phyloP scores from a whole-genome alignment of 805 yeast genomes.

The Candida succiphila region DNA sequence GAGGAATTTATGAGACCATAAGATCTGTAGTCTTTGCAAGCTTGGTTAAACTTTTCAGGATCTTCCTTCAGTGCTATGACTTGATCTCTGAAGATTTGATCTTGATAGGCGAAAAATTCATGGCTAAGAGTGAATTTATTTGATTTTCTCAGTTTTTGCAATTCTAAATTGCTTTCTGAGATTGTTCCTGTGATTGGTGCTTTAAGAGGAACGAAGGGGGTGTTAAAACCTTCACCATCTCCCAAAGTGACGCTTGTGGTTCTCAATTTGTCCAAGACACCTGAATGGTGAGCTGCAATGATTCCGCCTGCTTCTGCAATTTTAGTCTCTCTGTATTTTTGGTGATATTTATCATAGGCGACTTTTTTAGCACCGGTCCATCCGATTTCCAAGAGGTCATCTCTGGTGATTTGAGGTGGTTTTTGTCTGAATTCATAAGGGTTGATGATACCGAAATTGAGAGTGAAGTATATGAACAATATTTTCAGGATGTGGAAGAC shows the following conservation, averaged over 20 bases:
- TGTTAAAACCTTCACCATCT: conserved; percentile 78
- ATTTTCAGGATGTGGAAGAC: conserved; percentile 60
- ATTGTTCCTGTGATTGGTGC: conserved; percentile 8
- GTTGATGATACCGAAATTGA: conserved; percentile 69
- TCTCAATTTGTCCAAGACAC: conserved; percentile 50
- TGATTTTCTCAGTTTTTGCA: conserved; percentile 22
- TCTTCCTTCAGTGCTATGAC: conserved; percentile 19
- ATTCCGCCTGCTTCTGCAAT: conserved; percentile 66
- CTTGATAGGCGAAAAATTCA: conserved; percentile 43
- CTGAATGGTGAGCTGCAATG: conserved; percentile 65
- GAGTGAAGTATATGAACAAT: conserved; percentile 39
- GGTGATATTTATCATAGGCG: conserved; percentile 59
- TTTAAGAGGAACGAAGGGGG: conserved; percentile 17
- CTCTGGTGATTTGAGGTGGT: conserved; percentile 30
- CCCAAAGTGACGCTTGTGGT: conserved; percentile 52
- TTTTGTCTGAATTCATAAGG: conserved; percentile 49
- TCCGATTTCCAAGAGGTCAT: conserved; percentile 57
- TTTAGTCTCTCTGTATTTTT: conserved; percentile 51
- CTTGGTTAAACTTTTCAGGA: conserved; percentile 24
- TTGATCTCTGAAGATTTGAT: conserved; percentile 34
- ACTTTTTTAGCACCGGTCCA: conserved; percentile 93
- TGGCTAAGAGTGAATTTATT: conserved; percentile 45
- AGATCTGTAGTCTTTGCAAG: conserved; percentile 55
- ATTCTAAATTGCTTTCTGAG: conserved; percentile 23
- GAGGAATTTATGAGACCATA: conserved; percentile 50